phyloP scores from a whole-genome alignment of 164 flowering plant genomes.

The Aristolochia fimbriata region DNA sequence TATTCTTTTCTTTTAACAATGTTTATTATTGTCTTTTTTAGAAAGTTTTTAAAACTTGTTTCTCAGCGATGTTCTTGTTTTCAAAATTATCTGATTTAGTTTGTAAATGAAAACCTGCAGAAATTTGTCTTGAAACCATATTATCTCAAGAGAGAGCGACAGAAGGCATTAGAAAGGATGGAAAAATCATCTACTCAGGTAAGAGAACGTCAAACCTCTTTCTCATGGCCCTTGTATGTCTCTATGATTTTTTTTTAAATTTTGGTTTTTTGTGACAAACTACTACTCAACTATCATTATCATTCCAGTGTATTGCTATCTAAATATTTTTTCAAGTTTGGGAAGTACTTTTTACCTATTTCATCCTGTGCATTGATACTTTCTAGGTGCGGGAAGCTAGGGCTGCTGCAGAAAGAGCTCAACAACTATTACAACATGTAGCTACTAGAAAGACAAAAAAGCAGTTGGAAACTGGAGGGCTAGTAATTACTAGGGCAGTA shows the following conservation, averaged over 20 bases:
- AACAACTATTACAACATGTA: constrained; percentile 64
- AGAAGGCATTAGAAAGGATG: constrained; percentile 50
- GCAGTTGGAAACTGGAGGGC: constrained; percentile 63
- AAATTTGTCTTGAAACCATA: constrained; percentile 66
- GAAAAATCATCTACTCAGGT: constrained; percentile 71
- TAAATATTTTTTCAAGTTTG: background rate
- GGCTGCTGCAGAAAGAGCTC: constrained; percentile 78
- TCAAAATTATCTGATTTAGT: background rate
- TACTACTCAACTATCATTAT: too few relatives aligned
- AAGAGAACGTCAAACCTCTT: constrained; percentile 2
- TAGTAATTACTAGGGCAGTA: constrained; percentile 59
- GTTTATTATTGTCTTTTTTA: too few relatives aligned
- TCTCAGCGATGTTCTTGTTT: background rate
- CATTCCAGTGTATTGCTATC: too few relatives aligned
- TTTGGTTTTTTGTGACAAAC: too few relatives aligned
- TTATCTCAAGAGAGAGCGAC: constrained; percentile 55
- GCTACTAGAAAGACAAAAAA: constrained; percentile 68
- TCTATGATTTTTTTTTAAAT: too few relatives aligned
- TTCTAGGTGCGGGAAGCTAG: constrained; percentile 66
- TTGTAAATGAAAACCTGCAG: constrained; percentile 30
- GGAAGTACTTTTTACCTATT: too few relatives aligned
- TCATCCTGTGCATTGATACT: too few relatives aligned
- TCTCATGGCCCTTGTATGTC: background rate
- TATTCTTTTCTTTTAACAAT: background rate
- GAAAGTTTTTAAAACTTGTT: too few relatives aligned